A percentile compares a stretch with the other conserved stretches of the same genome.
Evolutionary conservation across 225 moss, liverwort and hornwort genomes (phyloP).

Genomic region (Pseudoscleropodium purum): DNA sequence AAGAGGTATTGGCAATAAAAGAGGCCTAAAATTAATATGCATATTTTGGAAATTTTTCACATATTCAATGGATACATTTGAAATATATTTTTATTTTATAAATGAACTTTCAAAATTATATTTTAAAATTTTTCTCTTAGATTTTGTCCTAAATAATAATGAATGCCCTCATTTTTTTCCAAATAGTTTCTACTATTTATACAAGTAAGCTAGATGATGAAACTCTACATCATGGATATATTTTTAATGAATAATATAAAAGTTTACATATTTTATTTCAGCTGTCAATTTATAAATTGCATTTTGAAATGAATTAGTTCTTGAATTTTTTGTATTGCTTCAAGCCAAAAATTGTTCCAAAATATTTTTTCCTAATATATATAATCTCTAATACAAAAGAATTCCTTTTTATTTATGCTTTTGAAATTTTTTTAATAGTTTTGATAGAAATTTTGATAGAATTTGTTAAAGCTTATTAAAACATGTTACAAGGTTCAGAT

Average conservation of each 20-base stretch:
- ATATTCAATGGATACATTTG: not conserved
- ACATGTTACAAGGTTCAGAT: not conserved
- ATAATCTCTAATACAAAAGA: not conserved
- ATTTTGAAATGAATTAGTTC: not conserved
- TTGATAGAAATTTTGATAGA: not conserved
- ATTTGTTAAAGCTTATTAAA: no score
- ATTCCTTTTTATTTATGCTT: not conserved
- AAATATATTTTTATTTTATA: not conserved
- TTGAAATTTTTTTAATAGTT: accelerated
- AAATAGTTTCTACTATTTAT: not conserved
- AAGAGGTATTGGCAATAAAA: not conserved
- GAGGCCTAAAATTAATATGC: not conserved
- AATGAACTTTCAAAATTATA: not conserved
- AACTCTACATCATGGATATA: not conserved
- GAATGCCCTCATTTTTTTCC: not conserved
- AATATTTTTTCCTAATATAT: no score
- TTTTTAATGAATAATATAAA: not conserved
- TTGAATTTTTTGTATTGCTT: not conserved
- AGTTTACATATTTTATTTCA: not conserved
- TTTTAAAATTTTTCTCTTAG: accelerated
- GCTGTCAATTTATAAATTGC: not conserved
- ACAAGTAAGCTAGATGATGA: not conserved
- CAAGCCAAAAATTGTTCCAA: not conserved
- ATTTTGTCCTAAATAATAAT: not conserved
- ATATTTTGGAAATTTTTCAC: accelerated